phyloP scores from a whole-genome alignment of 768 basidiomycete genomes.

The Mrakia hoshinonis region DNA sequence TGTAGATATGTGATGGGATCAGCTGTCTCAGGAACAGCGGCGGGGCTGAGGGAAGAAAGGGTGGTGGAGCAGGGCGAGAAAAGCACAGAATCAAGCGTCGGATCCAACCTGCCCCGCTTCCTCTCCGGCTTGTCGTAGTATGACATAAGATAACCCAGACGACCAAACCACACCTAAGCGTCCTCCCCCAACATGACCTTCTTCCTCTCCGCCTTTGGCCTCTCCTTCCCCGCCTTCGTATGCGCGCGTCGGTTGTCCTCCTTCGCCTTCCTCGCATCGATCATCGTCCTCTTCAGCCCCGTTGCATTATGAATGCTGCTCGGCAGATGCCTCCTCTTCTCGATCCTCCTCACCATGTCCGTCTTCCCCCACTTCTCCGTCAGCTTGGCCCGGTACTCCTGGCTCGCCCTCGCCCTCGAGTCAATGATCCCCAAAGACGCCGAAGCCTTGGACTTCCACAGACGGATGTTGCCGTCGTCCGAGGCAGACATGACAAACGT shows the following conservation, averaged over 20 bases:
- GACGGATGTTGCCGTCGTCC: constrained; percentile 86
- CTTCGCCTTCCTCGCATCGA: constrained; percentile 79
- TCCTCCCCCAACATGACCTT: constrained; percentile 38
- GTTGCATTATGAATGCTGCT: constrained; percentile 81
- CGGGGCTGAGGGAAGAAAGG: too few species aligned
- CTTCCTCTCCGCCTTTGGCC: constrained; percentile 85
- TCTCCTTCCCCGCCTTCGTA: constrained; percentile 71
- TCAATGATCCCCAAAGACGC: constrained; percentile 87
- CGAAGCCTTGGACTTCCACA: constrained; percentile 90
- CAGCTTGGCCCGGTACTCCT: constrained; percentile 84
- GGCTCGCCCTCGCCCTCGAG: constrained; percentile 76
- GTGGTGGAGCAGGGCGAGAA: too few species aligned
- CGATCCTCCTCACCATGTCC: constrained; percentile 66
- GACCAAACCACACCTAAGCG: too few species aligned
- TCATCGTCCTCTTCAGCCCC: constrained; percentile 84
- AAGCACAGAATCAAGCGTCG: too few species aligned
- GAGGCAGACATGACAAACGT: constrained; percentile 84
- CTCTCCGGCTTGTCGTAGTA: too few species aligned
- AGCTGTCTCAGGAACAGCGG: too few species aligned
- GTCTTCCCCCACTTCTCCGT: constrained; percentile 83
- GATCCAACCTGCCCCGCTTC: too few species aligned
- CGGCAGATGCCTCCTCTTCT: constrained; percentile 79
- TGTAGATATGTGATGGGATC: too few species aligned
- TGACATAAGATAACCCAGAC: too few species aligned
- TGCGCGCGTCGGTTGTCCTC: constrained; percentile 88